Conservation (phyloP, 768 basidiomycete species). For the Mycena filopes region DNA sequence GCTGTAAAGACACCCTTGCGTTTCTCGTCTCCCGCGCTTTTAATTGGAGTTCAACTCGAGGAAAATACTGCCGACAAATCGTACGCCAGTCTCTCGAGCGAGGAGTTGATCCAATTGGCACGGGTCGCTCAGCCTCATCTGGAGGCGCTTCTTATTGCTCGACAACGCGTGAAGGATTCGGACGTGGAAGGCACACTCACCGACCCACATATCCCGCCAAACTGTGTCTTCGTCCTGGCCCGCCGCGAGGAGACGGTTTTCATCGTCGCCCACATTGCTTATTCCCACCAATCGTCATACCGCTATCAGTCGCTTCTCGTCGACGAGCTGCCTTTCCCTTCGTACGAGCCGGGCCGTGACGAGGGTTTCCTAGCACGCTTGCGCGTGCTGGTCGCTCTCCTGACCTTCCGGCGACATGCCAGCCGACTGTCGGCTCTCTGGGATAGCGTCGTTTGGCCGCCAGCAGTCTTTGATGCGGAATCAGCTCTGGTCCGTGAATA, state of each 20-base stretch:
- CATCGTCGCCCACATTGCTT: conserved; percentile 20
- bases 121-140: conserved; percentile 13
- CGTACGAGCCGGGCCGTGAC: neutral
- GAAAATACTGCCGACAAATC: neutral
- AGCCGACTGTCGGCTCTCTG: conserved; percentile 10
- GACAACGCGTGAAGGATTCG: neutral
- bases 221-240: conserved; percentile 13
- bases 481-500: neutral
- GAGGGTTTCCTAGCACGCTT: conserved; percentile 10
- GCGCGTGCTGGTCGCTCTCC: conserved; percentile 14
- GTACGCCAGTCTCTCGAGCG: neutral
- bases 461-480: conserved; percentile 5
- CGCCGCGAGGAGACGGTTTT: conserved; percentile 21
- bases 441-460: neutral
- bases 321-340: conserved; percentile 16
- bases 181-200: neutral
- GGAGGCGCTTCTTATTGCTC: conserved; percentile 16
- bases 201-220: neutral
- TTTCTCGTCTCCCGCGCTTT: conserved; percentile 18
- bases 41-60: conserved; percentile 5
- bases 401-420: conserved; percentile 10
- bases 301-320: conserved; percentile 17
- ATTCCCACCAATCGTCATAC: conserved; percentile 1
- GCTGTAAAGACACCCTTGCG: conserved; percentile 1
- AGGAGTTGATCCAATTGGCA: conserved; percentile 6